Base-by-base conservation (phyloP, 495 filamentous ascomycete genomes). In the Haplographium delicatum region DNA sequence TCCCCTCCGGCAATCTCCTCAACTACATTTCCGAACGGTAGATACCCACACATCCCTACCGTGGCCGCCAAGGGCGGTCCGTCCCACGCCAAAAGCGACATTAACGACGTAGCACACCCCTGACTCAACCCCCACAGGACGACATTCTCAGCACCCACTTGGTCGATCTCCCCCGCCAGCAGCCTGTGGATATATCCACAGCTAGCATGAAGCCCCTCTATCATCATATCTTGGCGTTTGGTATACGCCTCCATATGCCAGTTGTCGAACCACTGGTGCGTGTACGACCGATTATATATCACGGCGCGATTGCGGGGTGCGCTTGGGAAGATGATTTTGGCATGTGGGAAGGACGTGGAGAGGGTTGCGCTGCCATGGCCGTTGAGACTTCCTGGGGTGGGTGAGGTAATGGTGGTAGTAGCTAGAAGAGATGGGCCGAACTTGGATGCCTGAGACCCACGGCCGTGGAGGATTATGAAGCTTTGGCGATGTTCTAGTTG, bases 201-300 rank as follows among this genome's bases (percentile, higher is more conserved):
- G 1, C 68, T 76, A 47, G 72, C 68, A 19, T 63, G 58, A 11
- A 81, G 48, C 0, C 76, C 76, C 0, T 69, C 58, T 6, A 67
- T 35, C 53, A 71, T 65, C 13, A 79, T 13, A 10, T 71, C 60
- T 34, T 58, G 57, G 24, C 59, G 51, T 22, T 35, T 37, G 9
- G 11, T 51, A 11, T n/a, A n/a, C 1, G 50, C 42, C 7, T 54
- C 26, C 22, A 79, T 55, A 23, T 72, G 65, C 56, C 64, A 73
- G 54, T 64, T 62, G 57, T 82, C 77, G 60, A 78, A 80, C 79
- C 77, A 82, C 57, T 81, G 75, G 41, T 70, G 62, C 26, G 72
- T 75, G 16, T 69, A 51, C 15, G 55, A 60, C 24, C 68, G 65
- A 10, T 73, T 72, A 56, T 69, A 71, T 8, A 69, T 61, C 1